A percentile compares a stretch with the other conserved stretches of the same genome.
These are phyloP conservation scores for Acacia acuminata DNA, from an alignment of 306 rosid species.

Conservation along the genomic window DNA sequence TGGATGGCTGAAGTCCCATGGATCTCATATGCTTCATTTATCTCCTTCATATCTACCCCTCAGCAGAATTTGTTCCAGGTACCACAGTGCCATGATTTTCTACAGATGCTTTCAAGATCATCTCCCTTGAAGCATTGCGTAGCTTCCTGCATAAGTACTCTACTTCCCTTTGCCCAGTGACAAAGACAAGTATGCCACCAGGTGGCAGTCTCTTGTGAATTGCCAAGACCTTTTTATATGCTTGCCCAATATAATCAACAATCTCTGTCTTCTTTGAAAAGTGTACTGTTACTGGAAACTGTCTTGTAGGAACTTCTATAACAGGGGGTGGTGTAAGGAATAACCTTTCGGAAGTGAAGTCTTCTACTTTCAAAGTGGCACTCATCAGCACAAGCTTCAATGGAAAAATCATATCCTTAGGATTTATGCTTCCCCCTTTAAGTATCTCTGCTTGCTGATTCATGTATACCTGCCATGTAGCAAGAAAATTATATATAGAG, in stretches of 20 bases:
- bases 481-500: background rate
- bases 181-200: conserved; percentile 88
- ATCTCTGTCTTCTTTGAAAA: conserved; percentile 80
- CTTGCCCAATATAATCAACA: conserved; percentile 74
- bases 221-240: conserved; percentile 82
- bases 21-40: conserved; percentile 77
- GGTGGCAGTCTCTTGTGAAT: conserved; percentile 90
- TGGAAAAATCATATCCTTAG: conserved; percentile 63
- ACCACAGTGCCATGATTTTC: conserved; percentile 36
- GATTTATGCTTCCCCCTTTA: conserved; percentile 57
- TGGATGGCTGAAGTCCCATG: conserved; percentile 44
- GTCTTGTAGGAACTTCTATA: conserved; percentile 83
- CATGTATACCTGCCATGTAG: conserved; percentile 49
- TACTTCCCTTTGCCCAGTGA: conserved; percentile 90
- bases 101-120: conserved; percentile 37
- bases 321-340: conserved; percentile 70
- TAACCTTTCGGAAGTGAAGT: conserved; percentile 68
- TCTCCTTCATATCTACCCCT: conserved; percentile 61
- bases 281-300: conserved; percentile 73
- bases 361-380: conserved; percentile 90
- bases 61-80: conserved; percentile 44
- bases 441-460: conserved; percentile 48
- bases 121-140: conserved; percentile 65
- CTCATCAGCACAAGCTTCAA: conserved; percentile 94
- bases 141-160: conserved; percentile 80